These are phyloP conservation scores for Carex pumila DNA, from an alignment of 176 grass and related monocot species.

Conservation along the genomic window DNA sequence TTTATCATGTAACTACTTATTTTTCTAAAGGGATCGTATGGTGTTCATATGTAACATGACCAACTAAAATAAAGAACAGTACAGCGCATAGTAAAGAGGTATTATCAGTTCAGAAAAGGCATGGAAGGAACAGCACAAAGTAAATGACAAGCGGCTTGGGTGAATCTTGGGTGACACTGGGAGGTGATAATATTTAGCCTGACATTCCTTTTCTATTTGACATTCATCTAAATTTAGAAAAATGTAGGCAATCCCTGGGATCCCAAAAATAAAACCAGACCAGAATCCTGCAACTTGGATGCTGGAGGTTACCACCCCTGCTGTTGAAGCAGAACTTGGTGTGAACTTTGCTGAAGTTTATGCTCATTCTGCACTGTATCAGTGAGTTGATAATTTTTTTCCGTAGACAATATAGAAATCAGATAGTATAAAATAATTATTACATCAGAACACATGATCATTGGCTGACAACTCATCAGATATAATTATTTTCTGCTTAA, in stretches of 20 bases:
- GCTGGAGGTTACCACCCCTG: slow-evolving; percentile 60
- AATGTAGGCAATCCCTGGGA: slow-evolving; percentile 65
- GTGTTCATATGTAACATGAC: background rate
- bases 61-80: background rate
- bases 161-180: background rate
- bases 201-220: background rate
- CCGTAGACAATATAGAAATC: background rate
- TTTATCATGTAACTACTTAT: background rate
- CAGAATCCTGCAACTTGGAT: slow-evolving; percentile 95
- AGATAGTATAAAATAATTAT: background rate
- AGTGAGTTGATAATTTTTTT: slow-evolving; percentile 40
- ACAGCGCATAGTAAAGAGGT: background rate
- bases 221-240: slow-evolving; percentile 8
- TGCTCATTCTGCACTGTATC: slow-evolving; percentile 51
- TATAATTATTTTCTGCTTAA: background rate
- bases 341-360: slow-evolving; percentile 82
- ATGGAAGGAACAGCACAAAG: background rate
- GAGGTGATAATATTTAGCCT: background rate
- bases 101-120: background rate
- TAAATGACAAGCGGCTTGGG: background rate
- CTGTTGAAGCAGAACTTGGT: slow-evolving; percentile 46
- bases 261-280: slow-evolving; percentile 61
- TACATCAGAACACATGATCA: background rate
- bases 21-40: background rate
- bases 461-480: background rate